phyloP scores from a whole-genome alignment of 148 eudicot species.

The Pharnaceum exiguum region DNA sequence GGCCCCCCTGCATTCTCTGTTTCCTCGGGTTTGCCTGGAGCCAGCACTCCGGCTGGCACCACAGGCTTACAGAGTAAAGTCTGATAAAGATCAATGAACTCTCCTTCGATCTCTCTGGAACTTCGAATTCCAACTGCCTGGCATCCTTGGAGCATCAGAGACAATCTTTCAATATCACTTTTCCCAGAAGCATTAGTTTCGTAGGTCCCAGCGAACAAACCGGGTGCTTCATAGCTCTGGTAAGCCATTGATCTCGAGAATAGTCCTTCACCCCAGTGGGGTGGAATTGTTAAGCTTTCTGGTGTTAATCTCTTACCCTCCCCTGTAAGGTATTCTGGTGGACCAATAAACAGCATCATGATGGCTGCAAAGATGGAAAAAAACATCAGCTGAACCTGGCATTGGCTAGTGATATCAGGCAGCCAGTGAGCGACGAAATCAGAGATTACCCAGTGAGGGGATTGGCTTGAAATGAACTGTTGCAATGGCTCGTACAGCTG shows the following conservation, averaged over 20 bases:
- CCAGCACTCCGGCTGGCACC: constrained; percentile 32
- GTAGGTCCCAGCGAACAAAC: not conserved
- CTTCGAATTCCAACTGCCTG: constrained; percentile 5
- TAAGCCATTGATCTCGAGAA: not conserved
- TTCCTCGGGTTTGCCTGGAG: constrained; percentile 8
- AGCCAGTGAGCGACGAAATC: not conserved
- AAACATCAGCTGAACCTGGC: not conserved
- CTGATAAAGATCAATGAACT: constrained; percentile 20
- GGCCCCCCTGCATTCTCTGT: not conserved
- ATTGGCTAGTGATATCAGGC: not conserved
- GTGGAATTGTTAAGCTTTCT: not conserved
- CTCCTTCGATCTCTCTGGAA: constrained; percentile 35
- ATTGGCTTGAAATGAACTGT: not conserved
- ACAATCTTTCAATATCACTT: not conserved
- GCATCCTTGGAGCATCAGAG: not conserved
- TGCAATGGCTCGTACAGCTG: not conserved
- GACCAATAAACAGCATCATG: not conserved
- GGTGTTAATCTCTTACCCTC: not conserved
- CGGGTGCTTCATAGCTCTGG: not conserved
- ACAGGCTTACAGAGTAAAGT: constrained; percentile 23
- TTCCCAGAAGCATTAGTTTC: not conserved
- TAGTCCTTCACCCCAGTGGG: not conserved
- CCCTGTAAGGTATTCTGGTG: not conserved
- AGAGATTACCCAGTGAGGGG: not conserved
- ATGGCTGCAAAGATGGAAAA: not conserved